These are phyloP conservation scores for Pestalotiopsis fici DNA, from an alignment of 2,329 filamentous ascomycete species.

Conservation along the genomic window DNA sequence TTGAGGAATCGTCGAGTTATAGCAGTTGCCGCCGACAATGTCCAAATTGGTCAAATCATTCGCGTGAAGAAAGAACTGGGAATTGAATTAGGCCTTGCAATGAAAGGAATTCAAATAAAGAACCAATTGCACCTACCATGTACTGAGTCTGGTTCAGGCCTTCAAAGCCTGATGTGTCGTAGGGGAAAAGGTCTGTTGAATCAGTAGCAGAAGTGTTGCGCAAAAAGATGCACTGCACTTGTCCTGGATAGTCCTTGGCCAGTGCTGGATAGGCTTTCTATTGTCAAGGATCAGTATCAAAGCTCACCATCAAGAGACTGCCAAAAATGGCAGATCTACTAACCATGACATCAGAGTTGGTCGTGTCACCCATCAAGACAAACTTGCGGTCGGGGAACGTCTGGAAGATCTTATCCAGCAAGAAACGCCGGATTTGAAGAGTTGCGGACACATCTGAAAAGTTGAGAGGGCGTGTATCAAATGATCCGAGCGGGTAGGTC, in stretches of 20 bases:
- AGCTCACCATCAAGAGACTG: neutral
- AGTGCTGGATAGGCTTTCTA: conserved; percentile 57
- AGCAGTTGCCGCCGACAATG: conserved; percentile 67
- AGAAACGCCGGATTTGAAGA: conserved; percentile 67
- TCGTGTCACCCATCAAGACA: conserved; percentile 74
- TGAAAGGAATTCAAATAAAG: neutral
- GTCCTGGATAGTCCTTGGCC: conserved; percentile 65
- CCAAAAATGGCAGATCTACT: neutral
- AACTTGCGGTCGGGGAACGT: conserved; percentile 77
- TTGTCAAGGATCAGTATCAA: neutral
- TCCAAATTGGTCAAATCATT: conserved; percentile 70
- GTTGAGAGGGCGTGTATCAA: conserved; percentile 78
- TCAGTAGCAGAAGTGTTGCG: conserved; percentile 76
- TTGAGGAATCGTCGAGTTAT: conserved; percentile 64
- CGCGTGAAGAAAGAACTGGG: conserved; percentile 66
- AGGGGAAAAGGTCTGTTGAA: conserved; percentile 67
- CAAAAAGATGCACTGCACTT: conserved; percentile 77
- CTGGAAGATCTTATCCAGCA: conserved; percentile 72
- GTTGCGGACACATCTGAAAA: conserved; percentile 76
- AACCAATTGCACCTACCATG: conserved; percentile 47
- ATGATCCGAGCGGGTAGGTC: conserved; percentile 75
- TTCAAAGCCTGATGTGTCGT: conserved; percentile 73
- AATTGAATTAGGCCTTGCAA: neutral
- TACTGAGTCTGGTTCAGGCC: conserved; percentile 65
- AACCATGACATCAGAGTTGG: conserved; percentile 75